These are phyloP conservation scores for Blechomonas ayalai DNA, from an alignment of 208 protist species.

Conservation along the genomic window DNA sequence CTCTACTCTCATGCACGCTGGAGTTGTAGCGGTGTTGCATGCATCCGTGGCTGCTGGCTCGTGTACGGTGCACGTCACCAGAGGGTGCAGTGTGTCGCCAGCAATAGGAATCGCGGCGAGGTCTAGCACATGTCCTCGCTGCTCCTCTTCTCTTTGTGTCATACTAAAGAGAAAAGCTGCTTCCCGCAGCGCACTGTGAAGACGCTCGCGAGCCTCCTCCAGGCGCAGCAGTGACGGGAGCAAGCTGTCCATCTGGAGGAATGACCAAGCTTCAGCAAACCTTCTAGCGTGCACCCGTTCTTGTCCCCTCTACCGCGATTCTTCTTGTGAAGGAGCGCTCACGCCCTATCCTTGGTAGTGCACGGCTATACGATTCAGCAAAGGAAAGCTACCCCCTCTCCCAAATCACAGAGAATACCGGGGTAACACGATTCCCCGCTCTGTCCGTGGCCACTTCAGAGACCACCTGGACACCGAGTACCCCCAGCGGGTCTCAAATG, in stretches of 20 bases:
- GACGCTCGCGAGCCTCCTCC: constrained; percentile 19
- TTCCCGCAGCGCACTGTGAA: constrained; percentile 42
- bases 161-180: constrained; percentile 39
- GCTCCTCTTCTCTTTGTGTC: constrained; percentile 43
- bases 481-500: no score
- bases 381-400: no score
- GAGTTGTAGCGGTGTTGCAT: not conserved
- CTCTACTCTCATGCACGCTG: no score
- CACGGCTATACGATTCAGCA: no score
- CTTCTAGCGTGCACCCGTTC: not conserved
- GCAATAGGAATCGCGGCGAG: constrained; percentile 36
- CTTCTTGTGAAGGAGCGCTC: no score
- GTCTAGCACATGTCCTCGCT: constrained; percentile 32
- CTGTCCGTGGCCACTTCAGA: no score
- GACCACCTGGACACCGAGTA: no score
- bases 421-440: no score
- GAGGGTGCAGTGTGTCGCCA: constrained; percentile 14
- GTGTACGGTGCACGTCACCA: constrained; percentile 6
- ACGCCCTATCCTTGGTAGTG: no score
- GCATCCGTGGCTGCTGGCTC: not conserved
- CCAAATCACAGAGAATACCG: no score
- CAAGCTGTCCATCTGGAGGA: constrained; percentile 9
- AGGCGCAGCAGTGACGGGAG: constrained; percentile 23
- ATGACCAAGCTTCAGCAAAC: not conserved
- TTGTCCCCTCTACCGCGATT: constrained; percentile 2